phyloP scores from a whole-genome alignment of 2,329 filamentous ascomycete species.

The Phyllosticta capitalensis region DNA sequence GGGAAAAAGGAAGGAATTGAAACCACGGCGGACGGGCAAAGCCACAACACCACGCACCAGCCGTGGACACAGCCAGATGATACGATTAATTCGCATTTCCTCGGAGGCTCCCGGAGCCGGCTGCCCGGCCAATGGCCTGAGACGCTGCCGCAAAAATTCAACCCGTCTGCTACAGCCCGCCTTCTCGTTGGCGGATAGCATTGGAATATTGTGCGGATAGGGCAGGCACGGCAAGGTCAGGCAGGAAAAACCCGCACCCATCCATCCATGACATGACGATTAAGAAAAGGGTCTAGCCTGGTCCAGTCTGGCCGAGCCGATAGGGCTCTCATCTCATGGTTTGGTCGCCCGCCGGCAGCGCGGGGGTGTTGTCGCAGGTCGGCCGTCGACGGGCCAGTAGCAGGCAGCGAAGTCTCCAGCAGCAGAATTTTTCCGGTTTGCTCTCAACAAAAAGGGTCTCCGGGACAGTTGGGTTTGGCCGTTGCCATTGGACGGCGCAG shows the following conservation, averaged over 20 bases:
- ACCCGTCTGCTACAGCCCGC: no score
- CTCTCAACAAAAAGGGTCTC: not conserved
- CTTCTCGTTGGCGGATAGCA: no score
- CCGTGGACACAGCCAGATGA: no score
- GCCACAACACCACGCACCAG: no score
- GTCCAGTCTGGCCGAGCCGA: not conserved
- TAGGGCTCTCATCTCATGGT: not conserved
- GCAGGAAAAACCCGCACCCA: not conserved
- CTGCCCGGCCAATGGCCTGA: not conserved
- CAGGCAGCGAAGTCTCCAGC: not conserved
- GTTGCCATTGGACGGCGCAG: not conserved
- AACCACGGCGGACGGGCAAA: no score
- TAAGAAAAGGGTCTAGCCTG: no score
- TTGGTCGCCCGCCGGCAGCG: no score
- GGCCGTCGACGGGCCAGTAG: not conserved
- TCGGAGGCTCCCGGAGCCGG: not conserved
- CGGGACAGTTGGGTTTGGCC: not conserved
- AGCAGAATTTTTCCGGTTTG: not conserved
- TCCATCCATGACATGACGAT: not conserved
- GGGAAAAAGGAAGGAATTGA: no score
- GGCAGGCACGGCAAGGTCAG: not conserved
- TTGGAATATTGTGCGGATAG: no score
- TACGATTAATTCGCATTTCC: no score
- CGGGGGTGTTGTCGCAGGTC: not conserved
- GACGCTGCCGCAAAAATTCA: not conserved